These are phyloP conservation scores for Aspergillus caelatus DNA, from an alignment of 2,329 filamentous ascomycete species.

Conservation along the genomic window DNA sequence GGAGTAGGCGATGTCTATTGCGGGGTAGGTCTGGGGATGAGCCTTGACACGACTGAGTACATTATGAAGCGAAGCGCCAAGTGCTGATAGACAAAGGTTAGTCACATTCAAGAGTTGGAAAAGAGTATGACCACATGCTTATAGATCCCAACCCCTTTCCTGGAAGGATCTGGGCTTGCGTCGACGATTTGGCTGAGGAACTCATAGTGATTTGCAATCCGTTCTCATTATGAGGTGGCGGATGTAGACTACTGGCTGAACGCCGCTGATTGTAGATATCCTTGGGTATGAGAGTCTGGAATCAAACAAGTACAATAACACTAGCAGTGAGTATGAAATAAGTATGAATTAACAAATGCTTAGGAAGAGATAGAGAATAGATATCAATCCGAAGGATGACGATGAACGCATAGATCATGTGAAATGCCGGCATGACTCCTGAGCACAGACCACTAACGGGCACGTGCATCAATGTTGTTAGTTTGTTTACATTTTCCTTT, in stretches of 20 bases:
- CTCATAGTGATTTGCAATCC: slow-evolving; percentile 34
- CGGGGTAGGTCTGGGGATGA: slow-evolving; percentile 79
- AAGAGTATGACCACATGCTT: slow-evolving; percentile 38
- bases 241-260: not conserved
- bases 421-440: slow-evolving; percentile 27
- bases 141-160: slow-evolving; percentile 68
- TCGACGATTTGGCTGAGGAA: slow-evolving; percentile 29
- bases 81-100: slow-evolving; percentile 57
- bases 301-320: not conserved
- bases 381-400: slow-evolving; percentile 3
- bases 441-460: slow-evolving; percentile 12
- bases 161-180: slow-evolving; percentile 64
- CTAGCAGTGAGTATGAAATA: no score
- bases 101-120: slow-evolving; percentile 16
- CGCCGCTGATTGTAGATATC: not conserved
- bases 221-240: slow-evolving; percentile 18
- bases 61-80: slow-evolving; percentile 90
- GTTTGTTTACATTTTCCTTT: slow-evolving; percentile 38
- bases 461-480: slow-evolving; percentile 18
- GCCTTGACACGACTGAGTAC: slow-evolving; percentile 85
- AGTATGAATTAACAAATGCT: not conserved
- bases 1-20: slow-evolving; percentile 81
- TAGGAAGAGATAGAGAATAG: not conserved
- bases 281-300: no score
- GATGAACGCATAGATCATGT: slow-evolving; percentile 30